Base-by-base conservation (phyloP, 306 rosid species). In the Hippophae tibetana region DNA sequence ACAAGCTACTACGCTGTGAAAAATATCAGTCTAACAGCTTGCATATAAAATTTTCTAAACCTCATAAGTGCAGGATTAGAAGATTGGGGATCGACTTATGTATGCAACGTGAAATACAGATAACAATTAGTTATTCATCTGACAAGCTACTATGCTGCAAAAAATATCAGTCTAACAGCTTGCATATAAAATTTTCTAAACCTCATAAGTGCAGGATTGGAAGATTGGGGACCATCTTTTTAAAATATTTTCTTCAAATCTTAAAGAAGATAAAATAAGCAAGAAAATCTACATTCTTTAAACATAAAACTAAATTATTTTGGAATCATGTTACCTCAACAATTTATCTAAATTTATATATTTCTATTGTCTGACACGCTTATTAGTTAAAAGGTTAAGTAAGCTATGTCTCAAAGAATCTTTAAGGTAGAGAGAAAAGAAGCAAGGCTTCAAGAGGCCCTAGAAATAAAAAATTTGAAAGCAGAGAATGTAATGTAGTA, bases 21-120 rank as follows among this genome's bases (percentile, higher is more conserved):
- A 23, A 50, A 41, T 61, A 42, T 14, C 10, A 7, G 6, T 43
- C 40, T 47, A 71, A 64, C 44, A 58, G 40, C 42, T 64, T 51
- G 50, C 65, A 42, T 58, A 44, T 8, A 44, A 70, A 43, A 50
- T 26, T 49, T 51, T 63, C 63, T 63, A 40, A 18, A 63, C 55
- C 60, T 50, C 41, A 62, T 14, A 44, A 60, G 27, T 55, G 55
- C 69, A 25, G 47, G 41, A 64, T 54, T 54, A 13, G 43, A 58
- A 23, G 46, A 42, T 48, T 47, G 31, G 54, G 67, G 52, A 47
- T 14, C 42, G 14, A 41, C 13, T 43, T 18, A 18, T 18, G 23
- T 18, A 18, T 18, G 23, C 42, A 13, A 57, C 6, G 47, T 13
- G 43, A 13, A 62, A 57, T 51, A 13, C 41, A 62, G 57, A 52